phyloP scores from a whole-genome alignment of 495 filamentous ascomycete species.

The Podospora pseudopauciseta region DNA sequence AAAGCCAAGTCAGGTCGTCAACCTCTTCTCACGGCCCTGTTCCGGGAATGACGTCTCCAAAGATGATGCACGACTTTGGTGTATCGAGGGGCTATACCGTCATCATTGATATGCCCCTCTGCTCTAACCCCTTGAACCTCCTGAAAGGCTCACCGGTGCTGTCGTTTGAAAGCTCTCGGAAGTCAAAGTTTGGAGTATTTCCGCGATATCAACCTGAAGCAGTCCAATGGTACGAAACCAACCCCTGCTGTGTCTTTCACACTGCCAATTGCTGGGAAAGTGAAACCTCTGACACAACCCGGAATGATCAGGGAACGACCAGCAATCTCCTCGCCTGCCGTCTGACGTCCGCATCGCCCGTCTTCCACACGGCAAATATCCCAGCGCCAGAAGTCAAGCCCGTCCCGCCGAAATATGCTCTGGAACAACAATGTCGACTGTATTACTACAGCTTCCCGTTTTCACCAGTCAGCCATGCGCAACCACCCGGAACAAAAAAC shows the following conservation, averaged over 20 bases:
- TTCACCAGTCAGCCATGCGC: conserved; percentile 20
- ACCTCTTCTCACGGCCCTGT: conserved; percentile 31
- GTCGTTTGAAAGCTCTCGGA: conserved; percentile 49
- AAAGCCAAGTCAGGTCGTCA: conserved; percentile 4
- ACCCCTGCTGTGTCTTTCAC: conserved; percentile 62
- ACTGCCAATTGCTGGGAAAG: conserved; percentile 60
- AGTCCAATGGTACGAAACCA: conserved; percentile 61
- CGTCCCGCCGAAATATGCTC: conserved; percentile 36
- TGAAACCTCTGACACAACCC: conserved; percentile 27
- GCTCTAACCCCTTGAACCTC: conserved; percentile 58
- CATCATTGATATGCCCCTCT: conserved; percentile 63
- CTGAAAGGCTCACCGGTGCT: conserved; percentile 50
- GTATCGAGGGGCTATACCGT: conserved; percentile 57
- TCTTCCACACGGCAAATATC: conserved; percentile 58
- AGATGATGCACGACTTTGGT: conserved; percentile 72
- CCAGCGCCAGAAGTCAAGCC: conserved; percentile 38
- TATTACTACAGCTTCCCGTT: conserved; percentile 59
- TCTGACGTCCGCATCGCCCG: conserved; percentile 54
- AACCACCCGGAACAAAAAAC: conserved; percentile 29
- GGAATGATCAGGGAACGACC: conserved; percentile 23
- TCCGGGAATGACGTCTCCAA: conserved; percentile 55
- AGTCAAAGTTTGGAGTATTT: conserved; percentile 61
- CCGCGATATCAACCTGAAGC: conserved; percentile 52
- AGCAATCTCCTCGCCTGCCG: conserved; percentile 62
- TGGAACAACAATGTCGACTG: conserved; percentile 60